Base-by-base conservation (phyloP, 768 basidiomycete species). In the Cyathus striatus region DNA sequence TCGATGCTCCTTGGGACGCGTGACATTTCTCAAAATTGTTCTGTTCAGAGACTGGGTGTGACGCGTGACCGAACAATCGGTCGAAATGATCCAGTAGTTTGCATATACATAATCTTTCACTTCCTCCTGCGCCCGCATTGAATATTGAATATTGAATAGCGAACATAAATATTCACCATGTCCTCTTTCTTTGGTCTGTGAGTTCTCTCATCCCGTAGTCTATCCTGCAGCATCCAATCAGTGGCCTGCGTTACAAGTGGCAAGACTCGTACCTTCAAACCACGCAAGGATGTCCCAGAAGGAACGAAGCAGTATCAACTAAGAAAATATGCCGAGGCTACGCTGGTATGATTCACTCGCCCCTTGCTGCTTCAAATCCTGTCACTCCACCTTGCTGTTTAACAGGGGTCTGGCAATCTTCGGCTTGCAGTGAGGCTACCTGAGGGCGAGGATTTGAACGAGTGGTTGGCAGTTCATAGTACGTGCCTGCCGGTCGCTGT, bases 381-480 rank as follows among this genome's bases (percentile, higher is more conserved):
- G 37, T 51, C n/a, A n/a, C n/a, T n/a, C n/a, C n/a, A n/a, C n/a
- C n/a, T n/a, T n/a, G n/a, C n/a, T n/a, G n/a, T n/a, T n/a, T n/a
- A n/a, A n/a, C n/a, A 95, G 93, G 93, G 95, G 36, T 97, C 94
- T 6, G 96, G 96, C 5, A 98, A 98, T 67, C 68, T 99, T 48
- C 74, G 94, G 45, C 70, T 88, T 36, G 94, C 96, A 0, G 96
- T 99, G 17, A 82, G 86, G 49, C 73, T 98, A 16, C 96, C 96
- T 0, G 96, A 97, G 52, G 96, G 96, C 27, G 96, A 99, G 64
- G 96, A 99, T 61, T 63, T 82, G 54, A 95, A 94, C 52, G 96
- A 99, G 64, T 99, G 96, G 96, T 82, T 99, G n/a, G 96, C 96
- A 10, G 95, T 99, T 6, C 95, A 99, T 59, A 90, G 96, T 96